Percentiles rank a stretch among this genome's conserved stretches.
phyloP scores from a whole-genome alignment of 139 green algal species.

The Deuterostichococcus epilithicus region DNA sequence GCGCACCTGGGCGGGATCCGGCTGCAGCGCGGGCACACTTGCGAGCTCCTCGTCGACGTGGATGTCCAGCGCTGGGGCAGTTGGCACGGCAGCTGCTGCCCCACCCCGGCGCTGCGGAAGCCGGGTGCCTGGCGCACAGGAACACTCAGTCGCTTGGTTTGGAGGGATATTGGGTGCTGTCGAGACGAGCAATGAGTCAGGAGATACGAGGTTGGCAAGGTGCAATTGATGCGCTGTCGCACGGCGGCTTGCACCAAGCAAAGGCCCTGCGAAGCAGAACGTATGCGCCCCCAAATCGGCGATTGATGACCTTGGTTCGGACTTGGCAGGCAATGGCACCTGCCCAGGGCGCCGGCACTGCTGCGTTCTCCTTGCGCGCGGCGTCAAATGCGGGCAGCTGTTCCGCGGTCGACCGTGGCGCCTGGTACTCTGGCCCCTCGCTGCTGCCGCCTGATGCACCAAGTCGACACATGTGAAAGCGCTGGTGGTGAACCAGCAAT shows the following conservation, averaged over 20 bases:
- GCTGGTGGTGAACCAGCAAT: too few relatives aligned
- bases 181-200: too few relatives aligned
- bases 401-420: background rate
- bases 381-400: constrained; percentile 26
- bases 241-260: too few relatives aligned
- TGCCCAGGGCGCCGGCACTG: constrained; percentile 30
- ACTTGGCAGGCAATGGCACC: too few relatives aligned
- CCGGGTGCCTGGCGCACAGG: background rate
- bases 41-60: constrained; percentile 41
- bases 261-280: too few relatives aligned
- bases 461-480: too few relatives aligned
- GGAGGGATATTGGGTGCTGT: too few relatives aligned
- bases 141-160: background rate
- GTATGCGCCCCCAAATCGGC: too few relatives aligned
- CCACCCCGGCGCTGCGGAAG: constrained; percentile 24
- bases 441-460: background rate
- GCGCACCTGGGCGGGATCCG: background rate
- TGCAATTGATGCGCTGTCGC: too few relatives aligned
- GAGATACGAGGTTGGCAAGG: too few relatives aligned
- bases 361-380: constrained; percentile 51
- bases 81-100: constrained; percentile 5
- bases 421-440: background rate
- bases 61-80: constrained; percentile 31
- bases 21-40: background rate
- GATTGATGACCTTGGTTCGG: too few relatives aligned